These are phyloP conservation scores for Debaryomyces castellii DNA, from an alignment of 805 yeast species.

Conservation along the genomic window DNA sequence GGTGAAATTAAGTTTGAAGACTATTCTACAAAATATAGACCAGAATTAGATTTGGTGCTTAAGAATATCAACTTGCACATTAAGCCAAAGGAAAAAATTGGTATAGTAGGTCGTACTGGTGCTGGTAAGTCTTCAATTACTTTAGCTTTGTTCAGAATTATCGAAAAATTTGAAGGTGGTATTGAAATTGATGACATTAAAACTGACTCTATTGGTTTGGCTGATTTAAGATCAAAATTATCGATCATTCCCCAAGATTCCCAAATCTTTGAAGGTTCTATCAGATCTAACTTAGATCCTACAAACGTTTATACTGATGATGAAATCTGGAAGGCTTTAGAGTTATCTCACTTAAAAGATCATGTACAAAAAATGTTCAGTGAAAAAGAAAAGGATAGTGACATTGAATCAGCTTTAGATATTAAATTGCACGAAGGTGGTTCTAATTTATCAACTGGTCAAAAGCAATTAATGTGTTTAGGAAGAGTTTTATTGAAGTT, in stretches of 20 bases:
- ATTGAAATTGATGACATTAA: constrained; percentile 35
- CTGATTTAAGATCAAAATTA: constrained; percentile 42
- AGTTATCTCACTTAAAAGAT: constrained; percentile 41
- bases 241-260: constrained; percentile 48
- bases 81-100: constrained; percentile 40
- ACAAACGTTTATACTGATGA: constrained; percentile 34
- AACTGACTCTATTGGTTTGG: constrained; percentile 37
- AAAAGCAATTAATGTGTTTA: constrained; percentile 64
- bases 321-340: constrained; percentile 42
- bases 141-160: constrained; percentile 43
- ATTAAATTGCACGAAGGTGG: constrained; percentile 45
- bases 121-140: constrained; percentile 48
- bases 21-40: constrained; percentile 44
- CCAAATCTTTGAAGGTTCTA: constrained; percentile 44
- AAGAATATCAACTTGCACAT: constrained; percentile 36
- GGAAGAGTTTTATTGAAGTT: constrained; percentile 74
- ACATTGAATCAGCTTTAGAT: constrained; percentile 27
- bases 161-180: constrained; percentile 37
- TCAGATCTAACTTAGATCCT: constrained; percentile 43
- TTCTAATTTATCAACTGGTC: constrained; percentile 51
- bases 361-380: constrained; percentile 39
- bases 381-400: constrained; percentile 23
- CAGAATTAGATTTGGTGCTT: constrained; percentile 44
- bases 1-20: constrained; percentile 38
- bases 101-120: constrained; percentile 48